These are phyloP conservation scores for Fomes fomentarius DNA, from an alignment of 1,284 basidiomycete species.

Conservation along the genomic window DNA sequence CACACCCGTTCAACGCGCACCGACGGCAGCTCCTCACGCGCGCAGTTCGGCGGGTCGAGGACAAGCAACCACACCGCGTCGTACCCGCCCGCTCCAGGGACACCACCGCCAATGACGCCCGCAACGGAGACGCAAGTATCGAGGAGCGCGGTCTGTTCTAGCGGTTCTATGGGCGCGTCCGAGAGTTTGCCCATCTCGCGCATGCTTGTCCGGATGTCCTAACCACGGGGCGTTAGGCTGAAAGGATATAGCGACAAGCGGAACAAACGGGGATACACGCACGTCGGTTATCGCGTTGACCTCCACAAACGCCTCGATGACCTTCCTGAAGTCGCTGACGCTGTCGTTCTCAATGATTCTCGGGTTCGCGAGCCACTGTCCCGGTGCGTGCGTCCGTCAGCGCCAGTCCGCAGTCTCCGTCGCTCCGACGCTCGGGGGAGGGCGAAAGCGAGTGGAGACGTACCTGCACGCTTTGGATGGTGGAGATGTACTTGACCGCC, in stretches of 20 bases:
- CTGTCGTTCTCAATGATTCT: slow-evolving; percentile 45
- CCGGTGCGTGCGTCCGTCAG: neutral
- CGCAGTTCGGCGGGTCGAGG: slow-evolving; percentile 60
- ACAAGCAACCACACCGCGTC: slow-evolving; percentile 96
- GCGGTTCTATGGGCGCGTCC: slow-evolving; percentile 90
- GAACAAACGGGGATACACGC: slow-evolving; percentile 14
- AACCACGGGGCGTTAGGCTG: slow-evolving; percentile 13
- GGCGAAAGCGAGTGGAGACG: neutral
- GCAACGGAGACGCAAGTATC: slow-evolving; percentile 77
- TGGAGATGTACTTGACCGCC: slow-evolving; percentile 63
- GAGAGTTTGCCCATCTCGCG: slow-evolving; percentile 84
- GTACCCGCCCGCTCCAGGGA: slow-evolving; percentile 97
- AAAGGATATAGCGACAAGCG: neutral
- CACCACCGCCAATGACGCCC: slow-evolving; percentile 93
- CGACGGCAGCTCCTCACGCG: slow-evolving; percentile 39
- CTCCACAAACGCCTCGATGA: slow-evolving; percentile 58
- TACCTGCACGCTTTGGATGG: slow-evolving; percentile 62
- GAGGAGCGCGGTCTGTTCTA: slow-evolving; percentile 87
- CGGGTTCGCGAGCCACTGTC: slow-evolving; percentile 62
- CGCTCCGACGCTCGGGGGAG: neutral
- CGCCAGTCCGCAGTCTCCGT: too few relatives aligned
- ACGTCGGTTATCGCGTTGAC: slow-evolving; percentile 63
- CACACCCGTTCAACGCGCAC: slow-evolving; percentile 71
- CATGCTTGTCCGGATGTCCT: slow-evolving; percentile 85
- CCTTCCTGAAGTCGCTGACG: slow-evolving; percentile 28